Base-by-base conservation (phyloP, 1,284 basidiomycete species). In the Phellopilus nigrolimitatus region DNA sequence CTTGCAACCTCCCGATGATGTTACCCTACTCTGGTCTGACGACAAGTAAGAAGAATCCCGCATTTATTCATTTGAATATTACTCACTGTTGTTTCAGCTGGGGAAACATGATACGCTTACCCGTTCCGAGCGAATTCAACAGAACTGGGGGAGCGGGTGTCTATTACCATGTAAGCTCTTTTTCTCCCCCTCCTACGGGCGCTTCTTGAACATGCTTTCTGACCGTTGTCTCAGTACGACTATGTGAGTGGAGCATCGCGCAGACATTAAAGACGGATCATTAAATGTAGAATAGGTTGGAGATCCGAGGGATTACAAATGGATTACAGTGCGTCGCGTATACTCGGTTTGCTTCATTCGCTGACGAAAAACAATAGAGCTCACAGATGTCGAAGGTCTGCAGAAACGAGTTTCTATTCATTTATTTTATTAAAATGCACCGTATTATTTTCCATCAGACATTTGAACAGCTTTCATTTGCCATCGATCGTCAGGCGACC, bases 131-230 rank as follows among this genome's bases (percentile, higher is more conserved):
- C 41, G 79, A 83, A 59, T 70, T 74, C 3, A 76, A 78, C 56
- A 68, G 81, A 41, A 72, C 74, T 0, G 84, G 82, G 30, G 83
- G 82, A 30, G 79, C 80, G 24, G 82, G 81, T 38, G 76, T 86
- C 1, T 86, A 86, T 61, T 86, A 84, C 61, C 82, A 84, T 59
- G 79, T 79, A 56, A 56, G 74, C 63, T n/a, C 17, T n/a, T 7
- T 34, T 47, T 10, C 30, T 41, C 21, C 40, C 17, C 19, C 28
- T 25, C 28, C 4, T 4, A n/a, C n/a, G n/a, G n/a, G n/a, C n/a
- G n/a, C n/a, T n/a, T 15, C 13, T 31, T 37, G 28, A 41, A 49
- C 42, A 21, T 43, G 19, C 48, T 31, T 33, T 15, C 43, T 38
- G n/a, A 24, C 22, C 28, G 6, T 24, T 13, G n/a, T 45, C 34